Evolutionary conservation across 1,284 basidiomycete genomes (phyloP).

Genomic region (Malassezia sympodialis): DNA sequence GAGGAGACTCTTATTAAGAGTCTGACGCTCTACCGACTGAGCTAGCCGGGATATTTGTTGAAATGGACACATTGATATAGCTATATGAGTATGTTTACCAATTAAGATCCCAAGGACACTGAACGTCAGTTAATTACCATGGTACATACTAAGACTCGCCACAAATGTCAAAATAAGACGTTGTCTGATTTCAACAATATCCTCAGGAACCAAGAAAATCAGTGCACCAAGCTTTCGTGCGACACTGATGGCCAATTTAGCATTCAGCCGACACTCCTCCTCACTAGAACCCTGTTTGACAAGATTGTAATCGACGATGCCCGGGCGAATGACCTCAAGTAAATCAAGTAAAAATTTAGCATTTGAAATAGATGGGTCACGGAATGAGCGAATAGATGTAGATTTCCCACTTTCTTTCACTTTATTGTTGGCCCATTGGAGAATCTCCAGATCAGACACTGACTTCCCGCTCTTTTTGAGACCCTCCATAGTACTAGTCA

Average conservation of each 20-base stretch:
- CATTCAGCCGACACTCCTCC: slow-evolving; percentile 84
- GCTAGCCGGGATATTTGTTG: slow-evolving; percentile 28
- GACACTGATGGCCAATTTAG: slow-evolving; percentile 80
- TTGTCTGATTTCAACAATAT: slow-evolving; percentile 48
- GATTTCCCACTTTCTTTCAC: slow-evolving; percentile 66
- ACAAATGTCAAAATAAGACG: slow-evolving; percentile 55
- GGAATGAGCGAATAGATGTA: slow-evolving; percentile 73
- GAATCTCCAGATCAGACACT: slow-evolving; percentile 82
- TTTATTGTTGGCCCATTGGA: slow-evolving; percentile 87
- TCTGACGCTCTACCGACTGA: slow-evolving; percentile 38
- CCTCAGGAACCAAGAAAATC: slow-evolving; percentile 95
- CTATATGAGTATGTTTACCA: background rate
- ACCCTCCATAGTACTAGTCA: slow-evolving; percentile 76
- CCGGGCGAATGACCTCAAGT: slow-evolving; percentile 78
- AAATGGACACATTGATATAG: background rate
- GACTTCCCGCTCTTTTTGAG: slow-evolving; percentile 65
- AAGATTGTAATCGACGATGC: slow-evolving; percentile 83
- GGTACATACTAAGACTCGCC: slow-evolving; percentile 50
- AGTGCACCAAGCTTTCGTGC: slow-evolving; percentile 92
- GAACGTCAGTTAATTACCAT: background rate
- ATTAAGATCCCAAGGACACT: slow-evolving; percentile 4
- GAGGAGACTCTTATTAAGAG: slow-evolving; percentile 26
- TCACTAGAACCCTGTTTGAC: slow-evolving; percentile 63
- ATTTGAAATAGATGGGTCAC: slow-evolving; percentile 79
- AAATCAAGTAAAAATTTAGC: slow-evolving; percentile 89